phyloP scores from a whole-genome alignment of 2,329 filamentous ascomycete genomes.

The Periconia macrospinosa region DNA sequence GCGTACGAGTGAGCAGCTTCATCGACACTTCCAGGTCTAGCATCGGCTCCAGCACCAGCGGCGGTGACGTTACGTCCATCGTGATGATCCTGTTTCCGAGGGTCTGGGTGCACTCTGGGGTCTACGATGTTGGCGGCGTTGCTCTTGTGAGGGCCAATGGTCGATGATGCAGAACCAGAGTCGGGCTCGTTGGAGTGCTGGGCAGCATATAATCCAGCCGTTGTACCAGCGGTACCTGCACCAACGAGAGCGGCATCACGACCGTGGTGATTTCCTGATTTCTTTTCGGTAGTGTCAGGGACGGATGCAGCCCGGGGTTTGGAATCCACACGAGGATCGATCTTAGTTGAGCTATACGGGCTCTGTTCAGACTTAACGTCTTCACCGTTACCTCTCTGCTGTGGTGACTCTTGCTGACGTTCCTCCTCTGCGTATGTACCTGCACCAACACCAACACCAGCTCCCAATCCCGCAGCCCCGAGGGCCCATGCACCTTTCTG shows the following conservation, averaged over 20 bases:
- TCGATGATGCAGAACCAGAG: slow-evolving; percentile 22
- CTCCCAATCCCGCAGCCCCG: slow-evolving; percentile 26
- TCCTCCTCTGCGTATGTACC: slow-evolving; percentile 25
- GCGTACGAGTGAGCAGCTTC: slow-evolving; percentile 33
- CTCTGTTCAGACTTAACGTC: slow-evolving; percentile 19
- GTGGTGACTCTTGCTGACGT: slow-evolving; percentile 5
- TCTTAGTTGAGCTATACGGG: slow-evolving; percentile 27
- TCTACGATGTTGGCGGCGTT: slow-evolving; percentile 36
- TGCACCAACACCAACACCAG: slow-evolving; percentile 22
- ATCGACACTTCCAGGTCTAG: background rate
- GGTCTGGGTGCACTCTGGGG: slow-evolving; percentile 33
- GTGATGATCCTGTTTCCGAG: slow-evolving; percentile 23
- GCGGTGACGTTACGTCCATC: slow-evolving; percentile 31
- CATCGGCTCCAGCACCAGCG: slow-evolving; percentile 33
- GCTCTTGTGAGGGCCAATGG: slow-evolving; percentile 36
- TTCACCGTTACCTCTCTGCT: slow-evolving; percentile 5
- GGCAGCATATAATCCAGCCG: slow-evolving; percentile 10
- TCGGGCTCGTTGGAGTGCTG: slow-evolving; percentile 20
- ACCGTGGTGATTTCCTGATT: slow-evolving; percentile 25
- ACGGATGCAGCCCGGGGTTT: slow-evolving; percentile 11
- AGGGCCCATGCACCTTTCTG: slow-evolving; percentile 24
- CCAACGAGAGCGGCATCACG: slow-evolving; percentile 27
- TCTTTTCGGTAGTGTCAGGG: slow-evolving; percentile 1
- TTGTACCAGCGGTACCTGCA: slow-evolving; percentile 15
- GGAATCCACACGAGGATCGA: slow-evolving; percentile 32